Conservation (phyloP, 441 rosid species). For the Erodium texanum region DNA sequence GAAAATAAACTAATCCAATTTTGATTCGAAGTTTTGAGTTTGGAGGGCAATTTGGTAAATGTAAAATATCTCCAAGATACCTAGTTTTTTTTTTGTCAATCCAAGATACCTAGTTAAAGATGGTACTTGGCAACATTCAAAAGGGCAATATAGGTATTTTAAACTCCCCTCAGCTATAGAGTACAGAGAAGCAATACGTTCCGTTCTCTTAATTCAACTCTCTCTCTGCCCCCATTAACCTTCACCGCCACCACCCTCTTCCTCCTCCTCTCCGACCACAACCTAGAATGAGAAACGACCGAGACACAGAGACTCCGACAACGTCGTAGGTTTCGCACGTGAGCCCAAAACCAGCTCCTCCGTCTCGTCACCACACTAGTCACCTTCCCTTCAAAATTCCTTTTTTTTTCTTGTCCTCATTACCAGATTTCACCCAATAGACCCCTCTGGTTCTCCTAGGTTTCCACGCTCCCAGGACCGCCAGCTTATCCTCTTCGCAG, state of each 20-base stretch:
- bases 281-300: constrained; percentile 13
- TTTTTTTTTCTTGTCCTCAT: no score
- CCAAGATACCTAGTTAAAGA: constrained; percentile 1
- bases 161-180: not conserved
- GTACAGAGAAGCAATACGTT: constrained; percentile 15
- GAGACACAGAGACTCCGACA: not conserved
- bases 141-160: constrained; percentile 20
- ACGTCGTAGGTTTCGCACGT: constrained; percentile 52
- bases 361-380: no score
- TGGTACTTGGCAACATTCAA: not conserved
- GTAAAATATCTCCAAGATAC: not conserved
- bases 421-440: constrained; percentile 16
- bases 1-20: no score
- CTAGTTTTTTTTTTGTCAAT: no score
- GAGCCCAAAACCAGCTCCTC: constrained; percentile 26
- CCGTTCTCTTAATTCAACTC: constrained; percentile 14
- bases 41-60: not conserved
- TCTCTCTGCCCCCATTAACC: not conserved
- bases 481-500: constrained; percentile 14
- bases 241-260: constrained; percentile 18
- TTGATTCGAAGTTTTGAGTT: no score
- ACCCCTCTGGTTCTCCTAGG: constrained; percentile 16
- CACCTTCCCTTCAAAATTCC: constrained; percentile 15
- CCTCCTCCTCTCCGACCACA: not conserved
- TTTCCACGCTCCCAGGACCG: constrained; percentile 26